These are phyloP conservation scores for Podila verticillata DNA, from an alignment of 192 early-diverging fungal genomes.

Conservation along the genomic window DNA sequence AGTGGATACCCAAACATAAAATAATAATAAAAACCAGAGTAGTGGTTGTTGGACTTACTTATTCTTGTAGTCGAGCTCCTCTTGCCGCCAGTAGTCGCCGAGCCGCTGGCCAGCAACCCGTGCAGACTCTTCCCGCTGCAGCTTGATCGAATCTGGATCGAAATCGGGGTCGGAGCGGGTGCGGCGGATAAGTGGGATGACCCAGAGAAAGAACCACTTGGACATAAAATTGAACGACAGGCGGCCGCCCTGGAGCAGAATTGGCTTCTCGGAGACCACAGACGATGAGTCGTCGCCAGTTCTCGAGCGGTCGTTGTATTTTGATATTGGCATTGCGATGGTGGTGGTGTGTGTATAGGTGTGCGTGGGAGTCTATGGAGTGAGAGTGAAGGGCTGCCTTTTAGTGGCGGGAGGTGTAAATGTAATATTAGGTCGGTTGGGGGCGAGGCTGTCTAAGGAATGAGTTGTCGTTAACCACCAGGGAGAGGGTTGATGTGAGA, in stretches of 20 bases:
- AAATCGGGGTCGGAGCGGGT: slow-evolving; percentile 49
- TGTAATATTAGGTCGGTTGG: too few species aligned
- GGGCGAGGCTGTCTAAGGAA: too few species aligned
- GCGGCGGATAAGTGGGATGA: slow-evolving; percentile 61
- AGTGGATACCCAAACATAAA: background rate
- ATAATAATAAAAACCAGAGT: background rate
- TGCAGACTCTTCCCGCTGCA: slow-evolving; percentile 66
- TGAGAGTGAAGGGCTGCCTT: too few species aligned
- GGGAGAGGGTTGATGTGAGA: too few species aligned
- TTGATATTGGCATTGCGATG: slow-evolving; percentile 3
- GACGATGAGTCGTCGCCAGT: slow-evolving; percentile 11
- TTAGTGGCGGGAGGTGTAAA: background rate
- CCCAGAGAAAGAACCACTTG: slow-evolving; percentile 70
- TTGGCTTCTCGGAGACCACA: slow-evolving; percentile 4
- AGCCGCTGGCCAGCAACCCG: slow-evolving; percentile 60
- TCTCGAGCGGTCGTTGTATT: slow-evolving; percentile 1
- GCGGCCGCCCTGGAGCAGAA: slow-evolving; percentile 46
- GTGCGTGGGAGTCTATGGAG: too few species aligned
- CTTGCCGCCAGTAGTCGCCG: slow-evolving; percentile 56
- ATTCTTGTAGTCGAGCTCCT: slow-evolving; percentile 50
- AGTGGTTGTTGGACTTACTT: slow-evolving; percentile 62
- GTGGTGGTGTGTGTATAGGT: too few species aligned
- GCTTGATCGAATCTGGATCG: slow-evolving; percentile 57
- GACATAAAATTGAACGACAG: slow-evolving; percentile 58
- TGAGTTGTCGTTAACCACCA: too few species aligned